Conservation (phyloP, 75 land plant species). For the Picea sitchensis region DNA sequence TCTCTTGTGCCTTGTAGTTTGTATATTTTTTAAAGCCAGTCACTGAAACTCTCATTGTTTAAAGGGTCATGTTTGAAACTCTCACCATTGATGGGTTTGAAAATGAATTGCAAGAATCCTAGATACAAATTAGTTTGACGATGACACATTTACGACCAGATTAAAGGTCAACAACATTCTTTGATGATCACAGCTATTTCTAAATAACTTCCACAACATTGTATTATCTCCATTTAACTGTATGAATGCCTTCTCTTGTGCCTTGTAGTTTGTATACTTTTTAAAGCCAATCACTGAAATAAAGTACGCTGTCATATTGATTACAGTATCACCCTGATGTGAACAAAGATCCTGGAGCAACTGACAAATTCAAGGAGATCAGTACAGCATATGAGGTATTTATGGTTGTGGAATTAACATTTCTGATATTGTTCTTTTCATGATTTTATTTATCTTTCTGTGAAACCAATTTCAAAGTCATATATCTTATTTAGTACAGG, state of each 20-base stretch:
- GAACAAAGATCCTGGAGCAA: conserved; percentile 93
- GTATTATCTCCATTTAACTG: too few species aligned
- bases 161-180: neutral
- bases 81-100: neutral
- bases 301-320: neutral
- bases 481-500: neutral
- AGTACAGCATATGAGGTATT: conserved; percentile 97
- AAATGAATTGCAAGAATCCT: neutral
- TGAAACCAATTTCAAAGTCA: neutral
- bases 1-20: too few species aligned
- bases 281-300: too few species aligned
- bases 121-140: neutral
- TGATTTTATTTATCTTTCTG: neutral
- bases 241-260: too few species aligned
- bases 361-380: conserved; percentile 98
- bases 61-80: too few species aligned
- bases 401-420: neutral
- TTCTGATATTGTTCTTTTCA: neutral
- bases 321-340: conserved; percentile 98
- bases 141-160: neutral
- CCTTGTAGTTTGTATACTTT: too few species aligned
- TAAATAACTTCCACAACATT: neutral
- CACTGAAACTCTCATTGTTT: too few species aligned
- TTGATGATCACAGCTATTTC: neutral
- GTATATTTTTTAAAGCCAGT: too few species aligned